Evolutionary conservation across 2,329 filamentous ascomycete species (phyloP), one percentile per base, ranked within the genome.

Genomic region (Tolypocladium ophioglossoides): DNA sequence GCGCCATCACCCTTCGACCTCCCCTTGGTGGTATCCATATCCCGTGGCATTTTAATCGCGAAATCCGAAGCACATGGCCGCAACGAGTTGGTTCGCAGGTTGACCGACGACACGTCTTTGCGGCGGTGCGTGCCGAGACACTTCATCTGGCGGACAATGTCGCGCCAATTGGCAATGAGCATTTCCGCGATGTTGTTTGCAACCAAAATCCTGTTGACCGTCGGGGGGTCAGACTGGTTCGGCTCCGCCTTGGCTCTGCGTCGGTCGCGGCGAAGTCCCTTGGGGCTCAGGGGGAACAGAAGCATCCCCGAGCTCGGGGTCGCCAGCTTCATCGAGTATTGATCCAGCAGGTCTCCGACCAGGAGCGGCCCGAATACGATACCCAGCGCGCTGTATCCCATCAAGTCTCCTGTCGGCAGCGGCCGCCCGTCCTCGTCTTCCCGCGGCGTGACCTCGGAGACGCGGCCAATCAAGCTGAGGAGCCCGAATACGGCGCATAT

Each of bases 401-500:
- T 86, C 48, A 83, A 62, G 56, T 84, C 81, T 9, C 73, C 71
- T 2, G 78, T 80, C 1, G 79, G 76, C 12, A 83, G 67, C 3
- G 79, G 76, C 39, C 72, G 70, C 6, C 79, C 78, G 12, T 70
- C 67, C 20, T 73, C 72, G 56, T 82, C 77, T 62, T 83, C 77
- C 30, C 76, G 71, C 5, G 74, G 73, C 0, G 75, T 68, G 37
- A 70, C 73, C 62, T 86, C 80, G 2, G 82, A 79, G 5, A 75
- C 70, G 30, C 78, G 72, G 2, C 82, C 84, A 54, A 87, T 75
- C 39, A 85, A 71, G 52, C 78, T 82, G 12, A 87, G 70, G 14
- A 87, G 70, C 0, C 84, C 85, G 63, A 87, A 84, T 0, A 87
- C 82, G 6, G 82, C 80, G 57, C 80, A 86, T 46, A 87, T 83